A percentile compares a stretch with the other conserved stretches of the same genome.
Conservation (phyloP, 805 yeast genomes). For the Dipodascus geniculatus region DNA sequence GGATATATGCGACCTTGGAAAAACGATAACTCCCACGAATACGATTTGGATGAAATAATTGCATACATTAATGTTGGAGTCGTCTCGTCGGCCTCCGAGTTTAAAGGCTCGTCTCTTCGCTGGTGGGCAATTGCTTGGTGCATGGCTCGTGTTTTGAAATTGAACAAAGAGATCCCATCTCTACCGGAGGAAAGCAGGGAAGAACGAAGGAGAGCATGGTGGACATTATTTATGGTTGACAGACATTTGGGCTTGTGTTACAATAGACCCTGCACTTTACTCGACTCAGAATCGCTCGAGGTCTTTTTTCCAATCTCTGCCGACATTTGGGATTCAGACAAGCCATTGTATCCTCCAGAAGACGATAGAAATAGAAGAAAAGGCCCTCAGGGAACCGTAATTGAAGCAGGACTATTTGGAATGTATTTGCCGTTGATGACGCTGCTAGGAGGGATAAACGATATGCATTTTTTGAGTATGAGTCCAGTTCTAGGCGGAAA, state of each 20-base stretch:
- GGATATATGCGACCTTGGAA: slow-evolving; percentile 16
- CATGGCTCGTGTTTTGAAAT: slow-evolving; percentile 22
- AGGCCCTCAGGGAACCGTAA: slow-evolving; percentile 19
- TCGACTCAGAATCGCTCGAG: slow-evolving; percentile 24
- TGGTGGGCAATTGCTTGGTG: slow-evolving; percentile 26
- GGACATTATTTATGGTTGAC: slow-evolving; percentile 31
- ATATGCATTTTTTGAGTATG: slow-evolving; percentile 16
- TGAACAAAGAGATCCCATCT: slow-evolving; percentile 18
- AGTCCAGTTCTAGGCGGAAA: slow-evolving; percentile 15
- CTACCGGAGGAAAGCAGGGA: slow-evolving; percentile 23
- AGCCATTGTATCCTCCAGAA: slow-evolving; percentile 21
- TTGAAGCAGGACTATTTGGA: slow-evolving; percentile 29
- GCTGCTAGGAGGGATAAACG: slow-evolving; percentile 23
- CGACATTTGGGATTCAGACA: slow-evolving; percentile 22
- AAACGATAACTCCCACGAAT: slow-evolving; percentile 15
- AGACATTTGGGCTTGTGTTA: slow-evolving; percentile 29
- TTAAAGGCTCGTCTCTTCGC: slow-evolving; percentile 22
- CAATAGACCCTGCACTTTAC: slow-evolving; percentile 23
- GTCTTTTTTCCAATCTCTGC: slow-evolving; percentile 28
- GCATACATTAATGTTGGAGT: slow-evolving; percentile 23
- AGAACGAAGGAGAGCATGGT: slow-evolving; percentile 31
- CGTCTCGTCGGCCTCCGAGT: slow-evolving; percentile 23
- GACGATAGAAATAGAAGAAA: slow-evolving; percentile 20
- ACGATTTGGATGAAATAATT: slow-evolving; percentile 22
- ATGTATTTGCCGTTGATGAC: slow-evolving; percentile 28